These are phyloP conservation scores for Leptodermis oblonga DNA, from an alignment of 257 asterid genomes.

Conservation along the genomic window DNA sequence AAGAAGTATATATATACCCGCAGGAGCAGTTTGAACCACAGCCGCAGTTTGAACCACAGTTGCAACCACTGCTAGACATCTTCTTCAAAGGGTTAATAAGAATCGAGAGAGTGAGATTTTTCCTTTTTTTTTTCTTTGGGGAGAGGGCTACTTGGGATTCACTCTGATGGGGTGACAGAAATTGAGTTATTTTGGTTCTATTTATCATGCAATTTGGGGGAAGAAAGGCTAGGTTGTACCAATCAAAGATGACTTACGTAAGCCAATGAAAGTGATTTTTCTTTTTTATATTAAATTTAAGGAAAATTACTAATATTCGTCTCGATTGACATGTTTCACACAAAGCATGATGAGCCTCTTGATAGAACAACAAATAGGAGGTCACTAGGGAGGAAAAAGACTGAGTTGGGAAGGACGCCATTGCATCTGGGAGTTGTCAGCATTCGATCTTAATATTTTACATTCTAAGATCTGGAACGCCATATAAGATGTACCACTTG, in stretches of 20 bases:
- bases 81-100: not conserved
- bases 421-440: too few relatives aligned
- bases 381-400: too few relatives aligned
- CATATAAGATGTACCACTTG: too few relatives aligned
- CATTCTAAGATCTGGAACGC: too few relatives aligned
- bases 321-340: too few relatives aligned
- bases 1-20: slow-evolving; percentile 12
- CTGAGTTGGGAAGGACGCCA: too few relatives aligned
- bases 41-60: slow-evolving; percentile 16
- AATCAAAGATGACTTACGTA: not conserved
- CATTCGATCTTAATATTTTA: too few relatives aligned
- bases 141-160: not conserved
- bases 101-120: not conserved
- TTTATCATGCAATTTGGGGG: slow-evolving; percentile 4
- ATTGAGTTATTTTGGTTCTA: not conserved
- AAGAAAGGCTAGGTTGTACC: not conserved
- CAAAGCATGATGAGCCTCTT: too few relatives aligned
- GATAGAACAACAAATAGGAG: too few relatives aligned
- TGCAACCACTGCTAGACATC: slow-evolving; percentile 18
- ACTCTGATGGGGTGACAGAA: not conserved
- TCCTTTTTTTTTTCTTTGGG: not conserved
- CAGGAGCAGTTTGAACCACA: slow-evolving; percentile 3
- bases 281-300: not conserved
- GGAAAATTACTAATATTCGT: too few relatives aligned
- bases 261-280: not conserved